Base-by-base conservation (phyloP, 2,329 filamentous ascomycete species). In the Acephala macrosclerotiorum region DNA sequence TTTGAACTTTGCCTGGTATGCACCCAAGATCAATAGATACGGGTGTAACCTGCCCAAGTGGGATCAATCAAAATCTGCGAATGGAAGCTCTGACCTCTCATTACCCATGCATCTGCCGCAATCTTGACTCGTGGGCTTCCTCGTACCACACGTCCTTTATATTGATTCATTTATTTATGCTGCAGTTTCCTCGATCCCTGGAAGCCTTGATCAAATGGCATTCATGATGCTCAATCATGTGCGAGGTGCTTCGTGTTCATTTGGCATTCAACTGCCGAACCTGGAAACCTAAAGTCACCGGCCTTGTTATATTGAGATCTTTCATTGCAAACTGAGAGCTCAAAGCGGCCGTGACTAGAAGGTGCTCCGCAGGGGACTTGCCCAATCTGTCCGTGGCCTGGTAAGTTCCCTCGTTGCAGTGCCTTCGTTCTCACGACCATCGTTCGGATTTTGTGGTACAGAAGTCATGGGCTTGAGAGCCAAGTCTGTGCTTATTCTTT, bases 1-100 rank as follows among this genome's bases (percentile, higher is more conserved):
- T 18, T 16, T n/a, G 16, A 18, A n/a, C 16, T 18, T 42, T 42
- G 9, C 40, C n/a, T 42, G 40, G 40, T n/a, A 6, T 42, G 40
- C 6, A 42, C 40, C 40, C 6, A 42, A 18, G 18, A 16, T 18
- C 16, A 3, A n/a, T 33, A 16, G 16, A 42, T 42, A 18, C 4
- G 14, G 40, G 4, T 42, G 40, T 42, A n/a, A 42, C 40, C 40
- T 42, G n/a, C 40, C 40, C n/a, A 42, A 42, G 40, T 42, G 16
- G 40, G 40, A 42, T 42, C n/a, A 42, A 42, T 42, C 40, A 18
- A 42, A 42, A 42, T 42, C 40, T 42, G 40, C 40, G 40, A 42
- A 42, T 42, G 16, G 40, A 42, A 42, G 40, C 14, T 42, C 12
- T 16, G 14, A 42, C 40, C 40, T 16, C 40, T 16, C 40, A 42